Evolutionary conservation across 257 asterid species (phyloP).

Genomic region (Jaltomata sinuosa): DNA sequence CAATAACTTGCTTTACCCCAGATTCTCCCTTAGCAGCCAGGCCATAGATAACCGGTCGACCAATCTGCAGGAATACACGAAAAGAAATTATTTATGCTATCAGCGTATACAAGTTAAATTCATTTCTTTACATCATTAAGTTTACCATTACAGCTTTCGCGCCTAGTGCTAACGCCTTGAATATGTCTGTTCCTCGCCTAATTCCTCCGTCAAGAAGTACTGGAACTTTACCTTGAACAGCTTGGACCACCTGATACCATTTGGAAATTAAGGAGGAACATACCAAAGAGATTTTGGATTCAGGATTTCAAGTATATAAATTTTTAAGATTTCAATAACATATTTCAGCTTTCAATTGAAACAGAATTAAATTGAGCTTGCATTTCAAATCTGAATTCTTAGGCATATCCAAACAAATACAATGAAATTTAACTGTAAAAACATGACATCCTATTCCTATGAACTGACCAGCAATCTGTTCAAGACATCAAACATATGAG

Average conservation of each 20-base stretch:
- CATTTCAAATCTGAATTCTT: not conserved
- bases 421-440: too few relatives aligned
- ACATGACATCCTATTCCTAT: not conserved
- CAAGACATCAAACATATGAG: not conserved
- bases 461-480: not conserved
- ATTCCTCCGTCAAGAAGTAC: conserved; percentile 61
- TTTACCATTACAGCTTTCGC: conserved; percentile 58
- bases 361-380: not conserved
- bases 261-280: not conserved
- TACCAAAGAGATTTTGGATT: too few relatives aligned
- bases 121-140: not conserved
- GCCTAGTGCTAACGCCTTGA: conserved; percentile 70
- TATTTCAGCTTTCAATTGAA: not conserved
- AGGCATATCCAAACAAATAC: too few relatives aligned
- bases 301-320: not conserved
- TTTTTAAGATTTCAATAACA: not conserved
- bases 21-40: conserved; percentile 49
- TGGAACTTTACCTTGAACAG: conserved; percentile 53
- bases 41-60: conserved; percentile 46
- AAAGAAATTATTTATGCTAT: not conserved
- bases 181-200: conserved; percentile 61
- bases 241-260: conserved; percentile 36
- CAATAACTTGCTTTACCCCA: conserved; percentile 37
- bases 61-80: conserved; percentile 23
- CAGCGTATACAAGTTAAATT: not conserved